phyloP scores from a whole-genome alignment of 495 filamentous ascomycete genomes.

The Corynascus novoguineensis region DNA sequence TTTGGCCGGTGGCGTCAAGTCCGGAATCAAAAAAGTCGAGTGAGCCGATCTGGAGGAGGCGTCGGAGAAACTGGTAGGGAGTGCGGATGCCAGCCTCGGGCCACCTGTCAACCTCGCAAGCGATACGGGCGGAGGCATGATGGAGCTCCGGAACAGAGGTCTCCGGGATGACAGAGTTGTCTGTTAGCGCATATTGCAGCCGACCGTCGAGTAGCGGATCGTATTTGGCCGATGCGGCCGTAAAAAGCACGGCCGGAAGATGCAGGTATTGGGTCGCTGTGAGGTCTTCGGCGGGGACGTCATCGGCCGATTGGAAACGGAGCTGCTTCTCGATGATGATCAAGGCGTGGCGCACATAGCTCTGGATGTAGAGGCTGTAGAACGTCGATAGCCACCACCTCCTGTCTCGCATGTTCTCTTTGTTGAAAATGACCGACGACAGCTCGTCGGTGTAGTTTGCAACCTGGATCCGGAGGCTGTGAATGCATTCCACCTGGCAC shows the following conservation, averaged over 20 bases:
- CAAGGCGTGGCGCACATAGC: constrained; percentile 30
- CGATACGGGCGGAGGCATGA: constrained; percentile 25
- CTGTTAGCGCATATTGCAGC: constrained; percentile 27
- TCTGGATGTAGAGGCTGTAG: constrained; percentile 36
- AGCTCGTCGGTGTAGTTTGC: constrained; percentile 28
- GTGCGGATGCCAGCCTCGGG: constrained; percentile 25
- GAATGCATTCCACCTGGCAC: constrained; percentile 32
- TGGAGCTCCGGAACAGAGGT: constrained; percentile 25
- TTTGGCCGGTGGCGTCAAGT: neutral
- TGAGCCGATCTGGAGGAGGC: constrained; percentile 28
- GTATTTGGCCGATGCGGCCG: constrained; percentile 29
- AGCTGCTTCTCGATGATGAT: constrained; percentile 29
- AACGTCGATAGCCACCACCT: constrained; percentile 35
- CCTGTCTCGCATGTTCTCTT: constrained; percentile 34
- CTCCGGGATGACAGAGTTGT: constrained; percentile 27
- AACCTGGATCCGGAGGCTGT: constrained; percentile 20
- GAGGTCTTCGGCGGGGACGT: constrained; percentile 25
- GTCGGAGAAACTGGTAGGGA: constrained; percentile 28
- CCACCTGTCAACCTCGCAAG: constrained; percentile 28
- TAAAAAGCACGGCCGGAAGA: constrained; percentile 26
- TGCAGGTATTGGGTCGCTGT: constrained; percentile 28
- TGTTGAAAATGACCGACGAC: constrained; percentile 36
- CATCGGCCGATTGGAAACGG: constrained; percentile 21
- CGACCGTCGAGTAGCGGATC: constrained; percentile 28
- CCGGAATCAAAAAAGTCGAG: constrained; percentile 24